Base-by-base conservation (phyloP, 371 early-diverging fungal species). In the Actinomortierella ambigua region DNA sequence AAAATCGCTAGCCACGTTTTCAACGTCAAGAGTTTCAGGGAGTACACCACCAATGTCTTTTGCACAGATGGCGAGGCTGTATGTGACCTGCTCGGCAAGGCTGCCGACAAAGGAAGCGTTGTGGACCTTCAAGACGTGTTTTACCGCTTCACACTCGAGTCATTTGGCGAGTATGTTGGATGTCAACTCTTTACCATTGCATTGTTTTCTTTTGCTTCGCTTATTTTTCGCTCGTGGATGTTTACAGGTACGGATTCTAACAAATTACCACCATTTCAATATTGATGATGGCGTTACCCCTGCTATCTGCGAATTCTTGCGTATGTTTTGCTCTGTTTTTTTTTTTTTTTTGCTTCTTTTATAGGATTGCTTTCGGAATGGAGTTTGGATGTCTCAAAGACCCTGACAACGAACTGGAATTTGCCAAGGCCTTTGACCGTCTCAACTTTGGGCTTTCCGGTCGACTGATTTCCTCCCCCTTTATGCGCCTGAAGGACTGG, bases 121-220 rank as follows among this genome's bases (percentile, higher is more conserved):
- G 53, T 88, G 8, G 88, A 89, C 75, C 62, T 85, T 14, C 77
- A 80, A 48, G 81, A 79, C 11, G 50, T 81, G 46, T 82, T 85
- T 34, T 77, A 69, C 58, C 64, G 77, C 26, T 85, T 75, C 62
- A 85, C 86, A n/a, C 59, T 83, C n/a, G 84, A 83, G 46, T 53
- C 71, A 11, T 84, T 84, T 56, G 56, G 61, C 23, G 58, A 76
- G 46, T 34, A 34, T 34, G 34, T 34, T 34, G 34, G 11, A 34
- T 34, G 4, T 4, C 11, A 11, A 6, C 4, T 34, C 4, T 11
- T 11, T 34, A n/a, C n/a, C n/a, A n/a, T n/a, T n/a, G n/a, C n/a
- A n/a, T n/a, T n/a, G n/a, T 34, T 6, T 34, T 34, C 11, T 34
- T 11, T 11, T 34, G 4, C 11, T 6, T 34, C 34, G 11, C 34